These are phyloP conservation scores for Neofusicoccum laricinum DNA, from an alignment of 2,329 filamentous ascomycete species.

Conservation along the genomic window DNA sequence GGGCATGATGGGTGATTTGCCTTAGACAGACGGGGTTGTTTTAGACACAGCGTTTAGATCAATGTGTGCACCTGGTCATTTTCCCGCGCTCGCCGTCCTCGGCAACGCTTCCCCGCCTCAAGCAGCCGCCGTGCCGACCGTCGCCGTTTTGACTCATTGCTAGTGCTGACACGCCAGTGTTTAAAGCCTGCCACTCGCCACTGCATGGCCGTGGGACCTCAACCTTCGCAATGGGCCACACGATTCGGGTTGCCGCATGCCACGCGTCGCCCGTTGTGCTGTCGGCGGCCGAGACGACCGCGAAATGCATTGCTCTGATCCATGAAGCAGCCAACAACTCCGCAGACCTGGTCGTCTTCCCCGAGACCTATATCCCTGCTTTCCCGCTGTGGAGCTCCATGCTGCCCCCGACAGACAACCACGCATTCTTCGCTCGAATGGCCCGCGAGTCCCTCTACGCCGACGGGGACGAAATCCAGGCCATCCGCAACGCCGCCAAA, in stretches of 20 bases:
- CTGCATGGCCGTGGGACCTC: too few species aligned
- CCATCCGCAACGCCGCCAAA: slow-evolving; percentile 41
- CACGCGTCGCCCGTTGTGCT: slow-evolving; percentile 46
- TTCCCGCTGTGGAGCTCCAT: slow-evolving; percentile 54
- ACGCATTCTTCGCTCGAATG: slow-evolving; percentile 50
- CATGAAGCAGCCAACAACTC: slow-evolving; percentile 41
- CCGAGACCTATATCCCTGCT: slow-evolving; percentile 53
- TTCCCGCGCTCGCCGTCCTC: too few species aligned
- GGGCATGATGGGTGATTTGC: neutral
- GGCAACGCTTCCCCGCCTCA: neutral
- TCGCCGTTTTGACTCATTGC: neutral
- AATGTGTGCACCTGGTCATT: too few species aligned
- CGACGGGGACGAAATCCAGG: slow-evolving; percentile 46
- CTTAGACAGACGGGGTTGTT: too few species aligned
- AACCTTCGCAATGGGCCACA: neutral
- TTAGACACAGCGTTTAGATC: too few species aligned
- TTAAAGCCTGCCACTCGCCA: too few species aligned
- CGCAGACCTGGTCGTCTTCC: slow-evolving; percentile 54
- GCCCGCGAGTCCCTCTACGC: slow-evolving; percentile 44
- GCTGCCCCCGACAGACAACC: slow-evolving; percentile 49
- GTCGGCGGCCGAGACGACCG: slow-evolving; percentile 43
- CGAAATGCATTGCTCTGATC: slow-evolving; percentile 48
- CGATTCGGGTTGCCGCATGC: slow-evolving; percentile 26
- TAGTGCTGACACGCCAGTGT: neutral
- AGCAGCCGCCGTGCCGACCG: neutral